Evolutionary conservation across 352 stramenopile species (phyloP).

Genomic region (Globisporangium nodosum): DNA sequence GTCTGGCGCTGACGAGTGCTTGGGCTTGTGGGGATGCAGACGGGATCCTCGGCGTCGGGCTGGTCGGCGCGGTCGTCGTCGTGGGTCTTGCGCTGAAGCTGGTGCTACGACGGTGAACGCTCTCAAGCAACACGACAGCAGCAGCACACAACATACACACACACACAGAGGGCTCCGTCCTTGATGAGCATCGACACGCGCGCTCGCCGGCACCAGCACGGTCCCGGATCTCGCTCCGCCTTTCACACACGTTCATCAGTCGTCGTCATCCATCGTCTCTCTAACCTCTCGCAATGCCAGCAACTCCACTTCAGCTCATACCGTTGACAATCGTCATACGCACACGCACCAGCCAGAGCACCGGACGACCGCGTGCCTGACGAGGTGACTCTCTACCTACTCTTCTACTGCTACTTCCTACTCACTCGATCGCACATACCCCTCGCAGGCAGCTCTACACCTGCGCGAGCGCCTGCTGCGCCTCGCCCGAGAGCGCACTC

Average conservation of each 20-base stretch:
- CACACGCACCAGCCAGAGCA: not conserved
- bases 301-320: not conserved
- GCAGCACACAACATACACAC: not conserved
- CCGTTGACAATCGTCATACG: not conserved
- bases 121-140: not conserved
- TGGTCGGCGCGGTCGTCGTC: slow-evolving; percentile 67
- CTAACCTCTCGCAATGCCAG: not conserved
- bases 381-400: not conserved
- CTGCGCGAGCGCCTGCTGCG: slow-evolving; percentile 66
- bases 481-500: slow-evolving; percentile 57
- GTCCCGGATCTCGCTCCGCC: not conserved
- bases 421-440: not conserved
- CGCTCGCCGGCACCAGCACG: not conserved
- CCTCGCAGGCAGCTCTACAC: slow-evolving; percentile 25
- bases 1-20: not conserved
- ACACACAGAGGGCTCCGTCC: not conserved
- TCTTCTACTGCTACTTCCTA: not conserved
- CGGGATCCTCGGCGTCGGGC: slow-evolving; percentile 54
- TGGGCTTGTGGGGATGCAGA: slow-evolving; percentile 22
- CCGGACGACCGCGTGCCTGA: too few relatives aligned
- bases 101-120: slow-evolving; percentile 62
- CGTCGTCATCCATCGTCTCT: not conserved
- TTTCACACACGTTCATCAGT: not conserved
- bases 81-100: slow-evolving; percentile 67
- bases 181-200: not conserved